Conservation (phyloP, 768 basidiomycete genomes). For the Auriscalpium vulgare region DNA sequence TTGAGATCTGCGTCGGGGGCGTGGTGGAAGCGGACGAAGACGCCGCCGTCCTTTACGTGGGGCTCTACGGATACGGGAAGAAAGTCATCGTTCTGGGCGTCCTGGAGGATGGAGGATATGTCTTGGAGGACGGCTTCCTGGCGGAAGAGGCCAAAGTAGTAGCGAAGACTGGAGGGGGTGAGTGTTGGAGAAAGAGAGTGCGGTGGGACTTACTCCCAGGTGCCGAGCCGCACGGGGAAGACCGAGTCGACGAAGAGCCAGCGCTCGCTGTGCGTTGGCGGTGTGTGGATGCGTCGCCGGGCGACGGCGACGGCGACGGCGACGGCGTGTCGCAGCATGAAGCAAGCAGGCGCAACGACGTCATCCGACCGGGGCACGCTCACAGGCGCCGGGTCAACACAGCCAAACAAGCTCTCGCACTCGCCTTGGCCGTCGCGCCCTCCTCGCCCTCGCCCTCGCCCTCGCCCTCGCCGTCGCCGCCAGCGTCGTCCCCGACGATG, state of each 20-base stretch:
- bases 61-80: slow-evolving; percentile 55
- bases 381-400: neutral
- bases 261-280: slow-evolving; percentile 19
- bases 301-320: neutral
- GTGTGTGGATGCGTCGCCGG: neutral
- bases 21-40: slow-evolving; percentile 72
- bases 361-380: neutral
- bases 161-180: slow-evolving; percentile 41
- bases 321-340: too few species aligned
- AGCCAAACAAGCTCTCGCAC: slow-evolving; percentile 32
- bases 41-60: slow-evolving; percentile 75
- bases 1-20: slow-evolving; percentile 22
- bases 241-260: slow-evolving; percentile 74
- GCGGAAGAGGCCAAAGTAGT: slow-evolving; percentile 53
- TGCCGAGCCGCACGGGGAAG: slow-evolving; percentile 63
- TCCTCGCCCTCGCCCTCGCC: slow-evolving; percentile 7
- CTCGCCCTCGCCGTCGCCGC: slow-evolving; percentile 10
- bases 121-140: slow-evolving; percentile 47
- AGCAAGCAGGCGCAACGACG: neutral
- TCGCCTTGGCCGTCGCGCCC: slow-evolving; percentile 15
- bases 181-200: neutral
- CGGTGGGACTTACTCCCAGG: slow-evolving; percentile 56
- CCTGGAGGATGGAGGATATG: slow-evolving; percentile 41
- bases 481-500: slow-evolving; percentile 22
- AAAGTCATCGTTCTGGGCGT: slow-evolving; percentile 50